A percentile compares a stretch with the other conserved stretches of the same genome.
Conservation (phyloP, 2,329 filamentous ascomycete genomes). For the Alternaria hordeiaustralica region DNA sequence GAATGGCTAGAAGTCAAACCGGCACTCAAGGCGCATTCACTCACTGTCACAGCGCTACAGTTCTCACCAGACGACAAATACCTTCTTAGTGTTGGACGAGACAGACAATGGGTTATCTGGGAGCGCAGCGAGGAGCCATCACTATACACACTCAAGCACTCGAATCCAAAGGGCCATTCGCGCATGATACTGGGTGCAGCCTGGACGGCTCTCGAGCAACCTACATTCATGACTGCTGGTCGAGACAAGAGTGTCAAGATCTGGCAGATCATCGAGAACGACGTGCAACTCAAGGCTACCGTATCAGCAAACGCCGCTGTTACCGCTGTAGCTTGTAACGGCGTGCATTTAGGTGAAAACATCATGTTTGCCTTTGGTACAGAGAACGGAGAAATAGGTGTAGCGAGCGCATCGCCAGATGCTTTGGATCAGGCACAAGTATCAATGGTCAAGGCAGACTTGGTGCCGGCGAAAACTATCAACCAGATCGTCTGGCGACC, state of each 20-base stretch:
- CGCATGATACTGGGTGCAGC: constrained; percentile 90
- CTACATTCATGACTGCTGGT: constrained; percentile 83
- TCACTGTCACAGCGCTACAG: constrained; percentile 82
- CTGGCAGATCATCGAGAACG: constrained; percentile 53
- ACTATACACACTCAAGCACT: constrained; percentile 65
- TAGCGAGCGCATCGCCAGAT: constrained; percentile 14
- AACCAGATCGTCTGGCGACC: constrained; percentile 47
- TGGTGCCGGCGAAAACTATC: constrained; percentile 36
- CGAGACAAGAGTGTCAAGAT: constrained; percentile 81
- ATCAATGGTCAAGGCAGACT: constrained; percentile 15
- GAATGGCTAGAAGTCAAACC: constrained; percentile 89
- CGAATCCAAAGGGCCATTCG: constrained; percentile 83
- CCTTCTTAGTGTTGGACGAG: constrained; percentile 86
- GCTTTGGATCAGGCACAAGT: constrained; percentile 23
- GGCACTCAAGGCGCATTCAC: constrained; percentile 79
- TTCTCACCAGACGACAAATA: constrained; percentile 78
- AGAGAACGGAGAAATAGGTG: constrained; percentile 37
- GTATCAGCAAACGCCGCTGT: constrained; percentile 35
- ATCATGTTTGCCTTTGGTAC: constrained; percentile 43
- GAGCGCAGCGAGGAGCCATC: constrained; percentile 52
- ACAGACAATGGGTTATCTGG: constrained; percentile 91
- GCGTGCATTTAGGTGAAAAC: background rate
- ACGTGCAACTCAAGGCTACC: constrained; percentile 30
- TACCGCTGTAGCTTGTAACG: constrained; percentile 38
- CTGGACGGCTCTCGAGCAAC: constrained; percentile 65